These are phyloP conservation scores for Begonia peltatifolia DNA, from an alignment of 306 rosid species.

Conservation along the genomic window DNA sequence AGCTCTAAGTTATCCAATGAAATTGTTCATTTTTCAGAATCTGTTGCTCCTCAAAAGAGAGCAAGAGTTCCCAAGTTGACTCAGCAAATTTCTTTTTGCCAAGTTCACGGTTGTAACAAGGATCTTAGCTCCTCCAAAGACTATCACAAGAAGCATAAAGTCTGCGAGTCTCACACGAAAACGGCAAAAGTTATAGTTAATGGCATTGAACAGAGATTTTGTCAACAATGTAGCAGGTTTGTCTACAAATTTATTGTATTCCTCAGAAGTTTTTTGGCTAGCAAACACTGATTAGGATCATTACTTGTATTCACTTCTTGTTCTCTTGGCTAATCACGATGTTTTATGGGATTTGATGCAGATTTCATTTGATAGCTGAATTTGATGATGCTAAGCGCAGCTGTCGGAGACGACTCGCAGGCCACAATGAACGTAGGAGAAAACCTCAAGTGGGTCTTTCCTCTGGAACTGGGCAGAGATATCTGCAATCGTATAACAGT, in stretches of 20 bases:
- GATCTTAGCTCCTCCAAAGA: conserved; percentile 75
- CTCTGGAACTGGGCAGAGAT: conserved; percentile 41
- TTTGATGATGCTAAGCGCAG: conserved; percentile 93
- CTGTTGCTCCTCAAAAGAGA: conserved; percentile 51
- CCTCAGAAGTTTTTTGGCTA: not conserved
- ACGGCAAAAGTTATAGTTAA: conserved; percentile 68
- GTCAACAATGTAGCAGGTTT: conserved; percentile 96
- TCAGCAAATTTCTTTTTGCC: conserved; percentile 46
- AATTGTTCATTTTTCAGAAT: conserved; percentile 40
- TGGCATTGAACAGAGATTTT: conserved; percentile 79
- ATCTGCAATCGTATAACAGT: conserved; percentile 64
- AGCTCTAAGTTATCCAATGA: conserved; percentile 27
- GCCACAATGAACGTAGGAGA: conserved; percentile 82
- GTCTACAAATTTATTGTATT: conserved; percentile 3
- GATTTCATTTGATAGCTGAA: conserved; percentile 84
- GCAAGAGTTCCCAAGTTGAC: conserved; percentile 26
- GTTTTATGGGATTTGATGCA: conserved; percentile 15
- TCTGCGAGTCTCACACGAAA: conserved; percentile 85
- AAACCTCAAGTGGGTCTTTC: conserved; percentile 59
- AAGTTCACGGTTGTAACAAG: conserved; percentile 83
- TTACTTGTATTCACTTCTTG: not conserved
- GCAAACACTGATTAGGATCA: too few relatives aligned
- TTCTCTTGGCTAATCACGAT: not conserved
- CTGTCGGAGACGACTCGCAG: conserved; percentile 89
- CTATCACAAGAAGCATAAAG: conserved; percentile 85